Evolutionary conservation across 805 yeast genomes (phyloP), one percentile per base, ranked within the genome.

Genomic region (Ogataea methanolica): DNA sequence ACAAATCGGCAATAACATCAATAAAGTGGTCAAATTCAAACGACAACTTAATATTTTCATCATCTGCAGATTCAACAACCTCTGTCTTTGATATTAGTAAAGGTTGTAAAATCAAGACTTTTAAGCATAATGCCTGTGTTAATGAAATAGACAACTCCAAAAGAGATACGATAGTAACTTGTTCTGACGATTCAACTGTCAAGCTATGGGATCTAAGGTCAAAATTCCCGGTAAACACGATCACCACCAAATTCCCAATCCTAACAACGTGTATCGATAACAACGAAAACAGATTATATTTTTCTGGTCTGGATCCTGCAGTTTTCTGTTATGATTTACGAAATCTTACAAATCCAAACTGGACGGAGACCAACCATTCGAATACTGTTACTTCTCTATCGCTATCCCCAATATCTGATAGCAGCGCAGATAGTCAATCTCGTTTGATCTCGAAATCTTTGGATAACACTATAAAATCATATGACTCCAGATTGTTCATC

Each of bases 241-340:
- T 59, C 2, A 56, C 54, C 8, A 65, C 80, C 45, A 61, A 66
- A 21, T 83, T 71, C 55, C 94, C 96, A 0, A 55, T 87, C 1
- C 62, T 85, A 19, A 70, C 87, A 0, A 76, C 79, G 55, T 56
- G 65, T 19, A 59, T 67, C 15, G 69, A 65, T 51, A 56, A 60
- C 3, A 63, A 64, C 38, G 80, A 77, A 1, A 61, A 66, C 15
- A 63, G 68, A 14, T 55, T 84, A 4, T 87, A 71, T 54, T 71
- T 79, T 5, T 69, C 83, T 0, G 96, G 96, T 0, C 76, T 88
- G 3, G 92, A 88, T 52, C 84, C 88, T 1, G 67, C 71, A 0
- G 72, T 88, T 0, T 59, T 67, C 38, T 83, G 80, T 2, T 83
- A 76, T 67, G 95, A 88, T 57, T 42, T 78, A 7, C 63, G 88